A percentile compares a stretch with the other conserved stretches of the same genome.
These are phyloP conservation scores for Telfairia occidentalis DNA, from an alignment of 331 rosid genomes.

Conservation along the genomic window DNA sequence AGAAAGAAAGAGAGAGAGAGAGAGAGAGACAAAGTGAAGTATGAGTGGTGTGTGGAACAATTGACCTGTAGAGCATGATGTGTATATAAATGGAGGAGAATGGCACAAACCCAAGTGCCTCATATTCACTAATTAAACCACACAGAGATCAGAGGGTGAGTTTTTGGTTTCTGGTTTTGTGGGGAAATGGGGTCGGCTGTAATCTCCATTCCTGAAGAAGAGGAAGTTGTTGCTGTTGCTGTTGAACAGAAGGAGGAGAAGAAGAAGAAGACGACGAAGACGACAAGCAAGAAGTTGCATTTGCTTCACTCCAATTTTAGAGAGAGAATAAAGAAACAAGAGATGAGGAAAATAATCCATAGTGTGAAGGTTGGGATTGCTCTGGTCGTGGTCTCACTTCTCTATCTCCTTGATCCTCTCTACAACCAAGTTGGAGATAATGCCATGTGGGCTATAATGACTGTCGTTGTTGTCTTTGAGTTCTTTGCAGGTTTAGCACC, in stretches of 20 bases:
- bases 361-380: constrained; percentile 69
- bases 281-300: neutral
- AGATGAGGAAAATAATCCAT: constrained; percentile 43
- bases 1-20: too few relatives aligned
- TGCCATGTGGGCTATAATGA: constrained; percentile 98
- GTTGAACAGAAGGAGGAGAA: neutral
- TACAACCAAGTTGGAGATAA: constrained; percentile 59
- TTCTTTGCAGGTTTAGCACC: constrained; percentile 89
- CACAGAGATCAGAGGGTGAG: too few relatives aligned
- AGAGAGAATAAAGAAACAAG: neutral
- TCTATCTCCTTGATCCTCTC: constrained; percentile 60
- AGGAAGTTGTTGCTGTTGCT: neutral
- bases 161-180: too few relatives aligned
- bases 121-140: too few relatives aligned
- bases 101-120: too few relatives aligned
- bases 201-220: constrained; percentile 11
- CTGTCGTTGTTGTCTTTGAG: constrained; percentile 81
- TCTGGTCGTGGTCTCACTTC: constrained; percentile 62
- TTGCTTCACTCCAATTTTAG: neutral
- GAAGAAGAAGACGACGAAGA: neutral
- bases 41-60: too few relatives aligned
- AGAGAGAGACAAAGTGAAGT: too few relatives aligned
- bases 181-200: constrained; percentile 4
- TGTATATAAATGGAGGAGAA: too few relatives aligned
- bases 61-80: too few relatives aligned